A percentile compares a stretch with the other conserved stretches of the same genome.
These are phyloP conservation scores for Lenwebbia sp. DNA, from an alignment of 345 rosid species.

Conservation along the genomic window DNA sequence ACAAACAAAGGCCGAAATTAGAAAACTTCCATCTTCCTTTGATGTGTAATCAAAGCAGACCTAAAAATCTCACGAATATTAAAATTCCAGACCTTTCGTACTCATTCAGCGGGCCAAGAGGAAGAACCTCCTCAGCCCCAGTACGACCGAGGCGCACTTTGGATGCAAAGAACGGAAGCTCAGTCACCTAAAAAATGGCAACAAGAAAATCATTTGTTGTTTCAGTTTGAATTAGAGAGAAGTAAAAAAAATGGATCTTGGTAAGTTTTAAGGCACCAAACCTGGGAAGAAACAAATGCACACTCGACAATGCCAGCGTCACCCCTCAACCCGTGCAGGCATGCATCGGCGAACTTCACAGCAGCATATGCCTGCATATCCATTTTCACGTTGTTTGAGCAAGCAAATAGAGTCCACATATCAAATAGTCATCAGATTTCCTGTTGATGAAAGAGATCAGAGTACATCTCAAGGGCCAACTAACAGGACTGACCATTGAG, in stretches of 20 bases:
- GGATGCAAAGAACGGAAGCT: conserved; percentile 89
- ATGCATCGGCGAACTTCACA: conserved; percentile 90
- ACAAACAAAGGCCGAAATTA: neutral
- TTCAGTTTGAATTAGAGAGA: neutral
- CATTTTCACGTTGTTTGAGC: neutral
- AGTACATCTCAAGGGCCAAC: neutral
- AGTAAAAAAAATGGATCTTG: no score
- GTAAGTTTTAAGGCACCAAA: neutral
- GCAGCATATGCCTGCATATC: conserved; percentile 84
- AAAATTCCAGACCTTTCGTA: conserved; percentile 49
- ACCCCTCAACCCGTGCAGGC: conserved; percentile 76
- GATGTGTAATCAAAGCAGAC: neutral
- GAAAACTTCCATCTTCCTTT: neutral
- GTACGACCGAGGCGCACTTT: conserved; percentile 66
- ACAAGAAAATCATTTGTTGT: neutral
- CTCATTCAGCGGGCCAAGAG: conserved; percentile 74
- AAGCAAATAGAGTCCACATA: neutral
- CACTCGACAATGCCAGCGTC: conserved; percentile 59
- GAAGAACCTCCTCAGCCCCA: conserved; percentile 9
- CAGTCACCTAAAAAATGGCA: conserved; percentile 50
- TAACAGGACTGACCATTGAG: conserved; percentile 58
- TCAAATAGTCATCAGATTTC: neutral
- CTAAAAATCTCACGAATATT: neutral
- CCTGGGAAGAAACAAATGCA: conserved; percentile 80
- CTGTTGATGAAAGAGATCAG: neutral